Evolutionary conservation across 345 rosid species (phyloP).

Genomic region (Eucalyptus sideroxylon): DNA sequence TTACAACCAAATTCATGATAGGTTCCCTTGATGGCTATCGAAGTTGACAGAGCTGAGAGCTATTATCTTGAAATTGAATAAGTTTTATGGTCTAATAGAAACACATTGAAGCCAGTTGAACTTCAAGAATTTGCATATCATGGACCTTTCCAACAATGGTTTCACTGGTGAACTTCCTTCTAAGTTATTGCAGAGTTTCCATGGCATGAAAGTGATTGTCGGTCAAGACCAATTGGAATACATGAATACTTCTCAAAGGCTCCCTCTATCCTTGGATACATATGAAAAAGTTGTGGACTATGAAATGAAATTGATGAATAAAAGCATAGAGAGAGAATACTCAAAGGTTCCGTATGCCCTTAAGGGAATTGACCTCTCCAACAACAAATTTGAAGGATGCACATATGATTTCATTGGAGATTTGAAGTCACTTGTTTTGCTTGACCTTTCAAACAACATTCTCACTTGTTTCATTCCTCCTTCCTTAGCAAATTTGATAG

Average conservation of each 20-base stretch:
- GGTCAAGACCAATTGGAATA: neutral
- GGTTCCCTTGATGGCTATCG: neutral
- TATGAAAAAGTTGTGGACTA: neutral
- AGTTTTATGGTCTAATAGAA: neutral
- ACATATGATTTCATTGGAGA: neutral
- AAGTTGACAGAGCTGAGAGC: neutral
- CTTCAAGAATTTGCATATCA: neutral
- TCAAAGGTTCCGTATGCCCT: neutral
- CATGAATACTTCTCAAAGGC: fast-evolving
- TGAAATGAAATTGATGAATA: neutral
- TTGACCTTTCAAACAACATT: neutral
- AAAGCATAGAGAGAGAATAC: neutral
- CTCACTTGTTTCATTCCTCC: neutral
- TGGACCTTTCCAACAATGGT: neutral
- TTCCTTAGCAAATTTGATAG: neutral
- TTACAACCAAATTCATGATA: neutral
- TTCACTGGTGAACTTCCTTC: neutral
- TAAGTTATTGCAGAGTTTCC: neutral
- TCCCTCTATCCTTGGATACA: fast-evolving
- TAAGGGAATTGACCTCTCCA: neutral
- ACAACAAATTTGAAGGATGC: neutral
- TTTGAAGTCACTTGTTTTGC: neutral
- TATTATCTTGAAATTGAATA: neutral
- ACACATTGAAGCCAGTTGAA: fast-evolving
- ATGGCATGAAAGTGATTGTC: neutral